A percentile compares a stretch with the other conserved stretches of the same genome.
These are phyloP conservation scores for Nissolia schottii DNA, from an alignment of 306 rosid genomes.

Conservation along the genomic window DNA sequence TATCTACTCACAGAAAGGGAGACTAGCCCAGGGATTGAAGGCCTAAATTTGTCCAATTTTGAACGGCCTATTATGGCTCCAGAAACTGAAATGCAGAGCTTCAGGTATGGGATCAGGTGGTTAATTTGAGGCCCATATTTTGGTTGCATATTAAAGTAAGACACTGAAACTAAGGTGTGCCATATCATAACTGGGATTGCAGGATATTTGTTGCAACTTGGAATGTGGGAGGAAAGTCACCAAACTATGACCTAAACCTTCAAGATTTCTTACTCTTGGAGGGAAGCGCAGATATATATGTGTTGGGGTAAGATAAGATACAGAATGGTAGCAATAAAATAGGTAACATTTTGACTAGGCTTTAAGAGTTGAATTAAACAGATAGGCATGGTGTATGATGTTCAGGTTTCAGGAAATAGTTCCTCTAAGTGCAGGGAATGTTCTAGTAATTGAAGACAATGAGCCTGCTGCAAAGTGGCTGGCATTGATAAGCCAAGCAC, in stretches of 20 bases:
- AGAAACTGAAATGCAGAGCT: constrained; percentile 46
- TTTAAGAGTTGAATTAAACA: no score
- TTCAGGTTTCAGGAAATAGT: constrained; percentile 92
- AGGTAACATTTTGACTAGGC: background rate
- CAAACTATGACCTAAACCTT: constrained; percentile 65
- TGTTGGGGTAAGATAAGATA: constrained; percentile 57
- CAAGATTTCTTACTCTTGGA: constrained; percentile 87
- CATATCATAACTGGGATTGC: background rate
- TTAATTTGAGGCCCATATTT: background rate
- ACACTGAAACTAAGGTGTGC: background rate
- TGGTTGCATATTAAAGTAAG: background rate
- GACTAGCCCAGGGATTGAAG: constrained; percentile 55
- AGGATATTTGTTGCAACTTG: constrained; percentile 88
- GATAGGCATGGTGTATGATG: background rate
- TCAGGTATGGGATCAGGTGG: constrained; percentile 48
- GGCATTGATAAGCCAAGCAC: constrained; percentile 63
- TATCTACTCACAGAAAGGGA: constrained; percentile 52
- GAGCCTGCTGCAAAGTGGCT: constrained; percentile 97
- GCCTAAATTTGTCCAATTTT: constrained; percentile 66
- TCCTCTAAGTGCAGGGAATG: constrained; percentile 88
- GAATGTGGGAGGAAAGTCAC: constrained; percentile 94
- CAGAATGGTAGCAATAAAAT: background rate
- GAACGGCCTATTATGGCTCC: constrained; percentile 48
- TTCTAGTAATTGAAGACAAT: constrained; percentile 82
- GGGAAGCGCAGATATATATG: constrained; percentile 74